Base-by-base conservation (phyloP, 2,329 filamentous ascomycete species). In the Teratosphaeria viscida region DNA sequence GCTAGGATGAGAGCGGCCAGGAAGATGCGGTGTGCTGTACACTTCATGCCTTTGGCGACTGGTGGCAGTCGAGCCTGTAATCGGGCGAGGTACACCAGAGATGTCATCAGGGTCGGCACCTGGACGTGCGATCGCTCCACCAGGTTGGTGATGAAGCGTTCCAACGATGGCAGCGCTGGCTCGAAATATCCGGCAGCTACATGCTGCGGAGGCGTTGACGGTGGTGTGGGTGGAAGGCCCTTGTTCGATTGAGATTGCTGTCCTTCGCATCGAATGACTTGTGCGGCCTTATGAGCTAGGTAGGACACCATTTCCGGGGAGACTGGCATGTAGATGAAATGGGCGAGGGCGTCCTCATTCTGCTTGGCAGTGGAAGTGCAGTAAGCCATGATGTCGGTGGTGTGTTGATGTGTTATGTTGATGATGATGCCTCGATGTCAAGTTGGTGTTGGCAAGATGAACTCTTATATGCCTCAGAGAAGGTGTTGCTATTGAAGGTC, bases 11-110 rank as follows among this genome's bases (percentile, higher is more conserved):
- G 85, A 16, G 89, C 81, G 52, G 90, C 92, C 55, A 99, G 83
- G 78, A 99, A 97, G 81, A 99, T 97, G 69, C 94, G 88, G 80
- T 99, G 94, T 54, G 92, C 90, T 27, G 94, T 97, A 81, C 94
- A 97, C 68, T 89, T 87, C 77, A 97, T 90, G 65, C 94, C 94
- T 78, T 96, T 96, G 68, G 94, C 92, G 72, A 96, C 91, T 61
- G 92, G 89, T 66, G 95, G 92, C 32, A 99, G 85, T 67, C 89
- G 87, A 57, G 87, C 82, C 77, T 87, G 89, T 70, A 99, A 83
- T 62, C 92, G 85, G 71, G 83, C 85, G 60, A 99, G 86, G 81
- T 96, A 99, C 73, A 97, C 91, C 49, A 99, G 83, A 7, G 92
- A 92, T 39, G 90, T 92, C 94, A 99, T 97, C 66, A 99, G 83